These are phyloP conservation scores for Aspergillus egyptiacus DNA, from an alignment of 495 filamentous ascomycete genomes.

Conservation along the genomic window DNA sequence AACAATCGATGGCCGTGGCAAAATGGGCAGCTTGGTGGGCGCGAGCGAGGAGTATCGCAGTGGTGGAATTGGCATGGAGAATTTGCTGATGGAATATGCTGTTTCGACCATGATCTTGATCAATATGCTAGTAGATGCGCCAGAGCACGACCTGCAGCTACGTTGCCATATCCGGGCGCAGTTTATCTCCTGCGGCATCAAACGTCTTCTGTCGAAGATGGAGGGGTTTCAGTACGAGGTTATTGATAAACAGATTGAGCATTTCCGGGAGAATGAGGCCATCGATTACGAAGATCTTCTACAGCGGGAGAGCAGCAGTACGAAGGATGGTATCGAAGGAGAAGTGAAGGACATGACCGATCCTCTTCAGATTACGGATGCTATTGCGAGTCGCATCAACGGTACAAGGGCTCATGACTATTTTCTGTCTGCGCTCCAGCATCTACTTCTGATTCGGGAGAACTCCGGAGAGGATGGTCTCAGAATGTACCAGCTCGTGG, in stretches of 20 bases:
- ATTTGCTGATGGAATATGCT: constrained; percentile 97
- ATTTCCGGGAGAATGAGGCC: constrained; percentile 86
- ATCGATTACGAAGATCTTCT: constrained; percentile 98
- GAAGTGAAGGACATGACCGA: constrained; percentile 94
- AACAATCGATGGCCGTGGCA: constrained; percentile 91
- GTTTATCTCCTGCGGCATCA: constrained; percentile 93
- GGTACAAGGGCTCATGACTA: constrained; percentile 86
- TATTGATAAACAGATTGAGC: constrained; percentile 96
- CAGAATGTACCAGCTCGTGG: constrained; percentile 96
- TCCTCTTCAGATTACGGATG: constrained; percentile 86
- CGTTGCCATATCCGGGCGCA: constrained; percentile 92
- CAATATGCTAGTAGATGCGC: constrained; percentile 94
- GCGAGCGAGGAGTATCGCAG: constrained; percentile 95
- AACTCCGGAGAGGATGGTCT: constrained; percentile 89
- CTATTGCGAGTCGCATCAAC: constrained; percentile 80
- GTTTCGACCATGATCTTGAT: constrained; percentile 91
- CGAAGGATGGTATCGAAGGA: constrained; percentile 83
- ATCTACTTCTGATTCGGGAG: constrained; percentile 88
- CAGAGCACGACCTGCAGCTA: constrained; percentile 80
- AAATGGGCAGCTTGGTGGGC: constrained; percentile 96
- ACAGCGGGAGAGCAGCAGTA: constrained; percentile 82
- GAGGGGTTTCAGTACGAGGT: constrained; percentile 97
- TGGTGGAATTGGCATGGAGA: constrained; percentile 98
- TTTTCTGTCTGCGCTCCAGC: constrained; percentile 91
- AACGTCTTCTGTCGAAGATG: constrained; percentile 93